phyloP scores from a whole-genome alignment of 2,329 filamentous ascomycete species.

The Xylaria sp. region DNA sequence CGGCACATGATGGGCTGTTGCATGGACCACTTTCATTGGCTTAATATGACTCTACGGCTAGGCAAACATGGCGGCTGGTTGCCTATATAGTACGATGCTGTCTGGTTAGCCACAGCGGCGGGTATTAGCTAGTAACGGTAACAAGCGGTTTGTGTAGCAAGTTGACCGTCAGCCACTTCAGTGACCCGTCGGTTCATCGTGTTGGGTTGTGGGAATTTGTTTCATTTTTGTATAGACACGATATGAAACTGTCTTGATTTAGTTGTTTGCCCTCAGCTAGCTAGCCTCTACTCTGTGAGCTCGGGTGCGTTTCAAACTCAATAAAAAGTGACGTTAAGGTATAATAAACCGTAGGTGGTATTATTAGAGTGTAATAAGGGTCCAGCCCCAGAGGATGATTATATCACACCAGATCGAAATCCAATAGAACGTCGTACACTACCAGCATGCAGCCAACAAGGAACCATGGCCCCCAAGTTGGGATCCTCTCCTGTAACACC shows the following conservation, averaged over 20 bases:
- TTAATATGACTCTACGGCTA: constrained; percentile 6
- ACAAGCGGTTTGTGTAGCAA: neutral
- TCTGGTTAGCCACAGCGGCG: neutral
- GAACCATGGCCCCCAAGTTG: constrained; percentile 12
- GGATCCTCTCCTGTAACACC: constrained; percentile 6
- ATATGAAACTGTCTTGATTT: no score
- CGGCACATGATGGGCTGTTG: constrained; percentile 12
- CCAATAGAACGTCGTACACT: neutral
- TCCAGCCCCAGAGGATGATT: neutral
- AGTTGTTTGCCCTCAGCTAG: no score
- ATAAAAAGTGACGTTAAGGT: no score
- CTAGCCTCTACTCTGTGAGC: no score
- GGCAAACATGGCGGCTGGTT: constrained; percentile 7
- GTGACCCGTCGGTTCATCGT: neutral
- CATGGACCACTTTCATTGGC: neutral
- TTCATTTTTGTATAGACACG: no score
- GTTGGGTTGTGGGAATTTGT: neutral
- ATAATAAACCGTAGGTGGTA: no score
- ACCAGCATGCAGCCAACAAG: neutral
- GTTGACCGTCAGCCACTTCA: neutral
- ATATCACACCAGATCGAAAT: neutral
- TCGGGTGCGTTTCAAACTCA: no score
- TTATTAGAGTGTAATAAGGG: neutral
- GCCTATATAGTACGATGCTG: neutral
- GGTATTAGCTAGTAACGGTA: neutral